Conservation (phyloP, 345 rosid genomes). For the Xanthoceras sorbifolium region DNA sequence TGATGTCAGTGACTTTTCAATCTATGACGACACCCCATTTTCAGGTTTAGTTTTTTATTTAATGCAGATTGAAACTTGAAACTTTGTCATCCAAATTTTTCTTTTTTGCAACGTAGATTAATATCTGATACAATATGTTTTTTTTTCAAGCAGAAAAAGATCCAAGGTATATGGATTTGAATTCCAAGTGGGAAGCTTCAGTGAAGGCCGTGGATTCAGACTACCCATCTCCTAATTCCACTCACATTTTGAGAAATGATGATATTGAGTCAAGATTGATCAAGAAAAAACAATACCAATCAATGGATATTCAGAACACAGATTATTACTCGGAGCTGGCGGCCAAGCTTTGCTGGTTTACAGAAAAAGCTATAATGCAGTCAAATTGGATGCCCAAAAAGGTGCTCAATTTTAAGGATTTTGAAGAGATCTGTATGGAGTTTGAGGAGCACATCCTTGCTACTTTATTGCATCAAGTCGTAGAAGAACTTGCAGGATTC, state of each 20-base stretch:
- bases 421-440: constrained; percentile 51
- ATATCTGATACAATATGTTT: not conserved
- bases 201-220: constrained; percentile 8
- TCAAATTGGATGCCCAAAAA: constrained; percentile 43
- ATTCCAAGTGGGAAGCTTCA: constrained; percentile 19
- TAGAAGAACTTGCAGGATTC: constrained; percentile 45
- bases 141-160: constrained; percentile 5
- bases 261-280: not conserved
- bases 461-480: constrained; percentile 21
- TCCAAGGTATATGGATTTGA: constrained; percentile 11
- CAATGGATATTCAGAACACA: constrained; percentile 20
- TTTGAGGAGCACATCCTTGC: constrained; percentile 58
- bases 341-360: constrained; percentile 41
- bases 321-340: constrained; percentile 36
- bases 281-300: constrained; percentile 9
- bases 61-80: not conserved
- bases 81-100: not conserved
- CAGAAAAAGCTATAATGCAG: constrained; percentile 48
- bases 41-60: constrained; percentile 45
- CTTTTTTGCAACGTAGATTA: not conserved
- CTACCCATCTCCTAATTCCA: not conserved
- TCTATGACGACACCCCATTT: constrained; percentile 26
- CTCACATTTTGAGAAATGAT: constrained; percentile 2
- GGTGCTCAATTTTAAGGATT: constrained; percentile 32
- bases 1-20: constrained; percentile 40